Evolutionary conservation across 495 filamentous ascomycete species (phyloP), one percentile per base, ranked within the genome.

Genomic region (Halenospora varia): DNA sequence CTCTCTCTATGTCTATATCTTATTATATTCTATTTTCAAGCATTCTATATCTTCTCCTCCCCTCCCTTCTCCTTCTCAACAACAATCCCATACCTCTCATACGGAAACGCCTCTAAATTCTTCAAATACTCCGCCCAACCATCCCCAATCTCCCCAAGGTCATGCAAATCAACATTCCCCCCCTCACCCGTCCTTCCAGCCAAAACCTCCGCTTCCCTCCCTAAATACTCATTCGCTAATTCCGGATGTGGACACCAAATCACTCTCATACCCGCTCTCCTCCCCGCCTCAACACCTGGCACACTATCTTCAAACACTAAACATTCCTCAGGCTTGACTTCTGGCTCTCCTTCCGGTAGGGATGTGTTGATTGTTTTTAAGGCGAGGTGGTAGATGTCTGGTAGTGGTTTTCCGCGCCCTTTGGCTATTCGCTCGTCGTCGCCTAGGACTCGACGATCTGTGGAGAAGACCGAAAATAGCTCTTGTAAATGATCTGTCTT

Each of bases 241-340:
- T 83, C 89, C 2, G 83, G 81, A 76, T 97, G 92, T 4, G 94
- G 94, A 60, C 84, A 86, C 94, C 94, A 99, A 0, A 96, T 76
- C 9, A 96, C 94, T 59, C 90, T 81, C 95, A 97, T 97, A 0
- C 95, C 95, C 0, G 95, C 94, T 55, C 94, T 81, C 25, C 94
- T 75, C 10, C 91, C 94, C 10, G 92, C 83, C 73, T 99, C 94
- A 0, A 96, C 90, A 0, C 94, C 94, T 0, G 90, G 89, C 2
- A 97, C 92, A 22, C 84, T 86, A 69, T 99, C 94, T 70, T 99
- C 94, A 66, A 99, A 97, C 0, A 99, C 94, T 9, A 99, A 75
- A 70, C 93, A 97, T 69, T 99, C 94, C 62, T 87, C 87, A 0
- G 92, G 89, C 48, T 62, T 75, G 42, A 99, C 85, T 60, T 87